Conservation (phyloP, 495 filamentous ascomycete species). For the Mycothermus thermophilus region DNA sequence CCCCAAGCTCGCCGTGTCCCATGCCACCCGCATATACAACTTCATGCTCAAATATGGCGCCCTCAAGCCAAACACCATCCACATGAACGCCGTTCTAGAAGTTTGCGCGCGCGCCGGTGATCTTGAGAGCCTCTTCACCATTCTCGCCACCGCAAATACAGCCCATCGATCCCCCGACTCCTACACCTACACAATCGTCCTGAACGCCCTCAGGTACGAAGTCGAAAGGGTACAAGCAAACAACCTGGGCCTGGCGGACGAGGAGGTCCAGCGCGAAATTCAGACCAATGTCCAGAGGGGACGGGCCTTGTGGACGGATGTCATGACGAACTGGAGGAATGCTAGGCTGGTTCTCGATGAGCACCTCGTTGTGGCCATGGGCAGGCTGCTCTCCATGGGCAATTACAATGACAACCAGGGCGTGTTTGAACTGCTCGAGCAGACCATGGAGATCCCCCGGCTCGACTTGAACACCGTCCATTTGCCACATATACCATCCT, state of each 20-base stretch:
- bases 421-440: conserved; percentile 55
- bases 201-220: conserved; percentile 49
- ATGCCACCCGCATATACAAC: conserved; percentile 57
- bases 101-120: conserved; percentile 58
- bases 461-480: conserved; percentile 18
- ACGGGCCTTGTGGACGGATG: conserved; percentile 65
- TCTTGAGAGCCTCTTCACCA: conserved; percentile 59
- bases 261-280: conserved; percentile 17
- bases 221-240: conserved; percentile 9
- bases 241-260: conserved; percentile 2
- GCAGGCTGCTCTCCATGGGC: conserved; percentile 49
- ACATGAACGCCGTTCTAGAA: conserved; percentile 73
- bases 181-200: conserved; percentile 64
- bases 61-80: conserved; percentile 55
- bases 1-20: conserved; percentile 37
- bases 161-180: conserved; percentile 48
- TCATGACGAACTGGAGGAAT: conserved; percentile 54
- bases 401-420: conserved; percentile 45
- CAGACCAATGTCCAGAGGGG: conserved; percentile 38
- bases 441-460: conserved; percentile 59
- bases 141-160: conserved; percentile 51
- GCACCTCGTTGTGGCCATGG: conserved; percentile 61
- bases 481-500: conserved; percentile 2
- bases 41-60: conserved; percentile 47
- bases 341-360: conserved; percentile 60